Percentiles rank a stretch among this genome's conserved stretches.
Conservation (phyloP, 1,139 yeast genomes). For the Diutina pseudorugosa region DNA sequence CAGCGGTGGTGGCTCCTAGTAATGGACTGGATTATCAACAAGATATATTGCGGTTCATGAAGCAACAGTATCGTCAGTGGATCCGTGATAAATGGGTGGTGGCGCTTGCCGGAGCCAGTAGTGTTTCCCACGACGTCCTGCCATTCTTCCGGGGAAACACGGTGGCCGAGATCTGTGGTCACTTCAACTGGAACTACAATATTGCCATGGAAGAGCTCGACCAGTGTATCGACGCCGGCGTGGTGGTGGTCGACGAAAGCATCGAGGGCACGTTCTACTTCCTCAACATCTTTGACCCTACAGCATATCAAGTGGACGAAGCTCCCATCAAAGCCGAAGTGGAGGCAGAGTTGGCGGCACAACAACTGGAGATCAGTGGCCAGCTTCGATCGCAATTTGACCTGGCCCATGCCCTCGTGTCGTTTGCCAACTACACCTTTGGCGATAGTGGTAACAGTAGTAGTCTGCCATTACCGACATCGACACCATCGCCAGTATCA, state of each 20-base stretch:
- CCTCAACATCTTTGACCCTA: slow-evolving; percentile 16
- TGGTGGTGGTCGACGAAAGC: slow-evolving; percentile 54
- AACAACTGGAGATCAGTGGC: not conserved
- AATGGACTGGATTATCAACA: not conserved
- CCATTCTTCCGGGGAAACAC: slow-evolving; percentile 22
- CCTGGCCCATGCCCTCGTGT: not conserved
- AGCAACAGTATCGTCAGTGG: not conserved
- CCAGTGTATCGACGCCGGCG: slow-evolving; percentile 44
- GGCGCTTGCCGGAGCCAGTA: not conserved
- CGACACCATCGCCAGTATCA: not conserved
- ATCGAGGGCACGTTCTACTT: slow-evolving; percentile 44
- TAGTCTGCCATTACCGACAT: not conserved
- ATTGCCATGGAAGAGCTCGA: slow-evolving; percentile 61
- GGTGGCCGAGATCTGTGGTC: slow-evolving; percentile 24
- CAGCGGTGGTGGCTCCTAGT: slow-evolving; percentile 15
- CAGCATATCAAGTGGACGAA: not conserved
- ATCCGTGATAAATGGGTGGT: not conserved
- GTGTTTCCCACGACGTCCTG: not conserved
- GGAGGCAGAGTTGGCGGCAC: not conserved
- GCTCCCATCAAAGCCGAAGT: not conserved
- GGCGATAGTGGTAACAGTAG: not conserved
- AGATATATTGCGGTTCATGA: not conserved
- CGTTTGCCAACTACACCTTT: not conserved
- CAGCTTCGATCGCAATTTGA: not conserved
- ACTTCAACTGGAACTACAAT: slow-evolving; percentile 51